These are phyloP conservation scores for Globisporangium megalacanthum DNA, from an alignment of 352 stramenopile species.

Conservation along the genomic window DNA sequence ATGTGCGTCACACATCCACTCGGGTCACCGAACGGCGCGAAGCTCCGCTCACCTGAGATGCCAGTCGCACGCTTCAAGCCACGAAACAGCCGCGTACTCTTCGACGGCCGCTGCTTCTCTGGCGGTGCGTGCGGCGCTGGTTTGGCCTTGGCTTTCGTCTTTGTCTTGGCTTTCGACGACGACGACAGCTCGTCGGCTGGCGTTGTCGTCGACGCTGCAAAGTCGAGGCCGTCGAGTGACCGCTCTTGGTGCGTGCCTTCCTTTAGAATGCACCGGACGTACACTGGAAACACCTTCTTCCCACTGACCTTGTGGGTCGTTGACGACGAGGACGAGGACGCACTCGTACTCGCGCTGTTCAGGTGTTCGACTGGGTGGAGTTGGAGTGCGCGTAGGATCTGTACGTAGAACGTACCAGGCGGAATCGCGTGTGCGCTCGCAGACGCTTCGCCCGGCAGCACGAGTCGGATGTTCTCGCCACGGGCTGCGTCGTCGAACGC, in stretches of 20 bases:
- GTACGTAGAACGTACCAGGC: slow-evolving; percentile 75
- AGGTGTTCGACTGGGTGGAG: slow-evolving; percentile 35
- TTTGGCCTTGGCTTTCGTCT: slow-evolving; percentile 9
- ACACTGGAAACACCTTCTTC: slow-evolving; percentile 58
- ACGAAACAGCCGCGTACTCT: slow-evolving; percentile 62
- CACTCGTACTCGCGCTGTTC: neutral
- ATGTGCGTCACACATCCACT: slow-evolving; percentile 78
- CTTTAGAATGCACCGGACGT: slow-evolving; percentile 69
- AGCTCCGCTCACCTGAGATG: slow-evolving; percentile 66
- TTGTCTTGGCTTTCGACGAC: too few species aligned
- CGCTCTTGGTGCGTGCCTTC: slow-evolving; percentile 74
- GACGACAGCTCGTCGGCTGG: slow-evolving; percentile 11
- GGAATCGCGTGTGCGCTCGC: slow-evolving; percentile 73
- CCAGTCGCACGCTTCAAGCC: slow-evolving; percentile 68
- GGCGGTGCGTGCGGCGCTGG: slow-evolving; percentile 11
- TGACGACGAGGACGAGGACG: too few species aligned
- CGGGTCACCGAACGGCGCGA: slow-evolving; percentile 58
- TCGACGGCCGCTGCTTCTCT: slow-evolving; percentile 42
- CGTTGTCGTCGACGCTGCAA: slow-evolving; percentile 3
- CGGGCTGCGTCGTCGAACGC: slow-evolving; percentile 62
- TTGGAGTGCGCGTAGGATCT: slow-evolving; percentile 69
- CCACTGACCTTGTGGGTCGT: slow-evolving; percentile 2
- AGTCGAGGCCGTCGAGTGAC: slow-evolving; percentile 60
- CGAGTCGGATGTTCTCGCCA: slow-evolving; percentile 73
- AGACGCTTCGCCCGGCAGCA: slow-evolving; percentile 68